phyloP scores from a whole-genome alignment of 2,329 filamentous ascomycete genomes.

The Cercospora zeina region DNA sequence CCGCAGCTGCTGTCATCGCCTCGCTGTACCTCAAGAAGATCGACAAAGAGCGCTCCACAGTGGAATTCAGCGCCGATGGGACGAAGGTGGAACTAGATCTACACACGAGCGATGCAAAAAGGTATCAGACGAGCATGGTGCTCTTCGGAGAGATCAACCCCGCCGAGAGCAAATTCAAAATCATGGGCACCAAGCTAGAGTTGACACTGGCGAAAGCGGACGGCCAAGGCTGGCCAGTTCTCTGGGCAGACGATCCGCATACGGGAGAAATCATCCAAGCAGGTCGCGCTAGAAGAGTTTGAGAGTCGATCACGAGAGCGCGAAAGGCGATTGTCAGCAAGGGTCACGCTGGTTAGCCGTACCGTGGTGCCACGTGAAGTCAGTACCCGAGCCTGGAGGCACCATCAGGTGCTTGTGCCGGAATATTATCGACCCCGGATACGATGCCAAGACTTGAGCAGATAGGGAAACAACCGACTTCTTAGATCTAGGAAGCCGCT shows the following conservation, averaged over 20 bases:
- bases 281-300: slow-evolving; percentile 68
- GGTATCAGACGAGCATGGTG: slow-evolving; percentile 71
- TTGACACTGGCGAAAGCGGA: slow-evolving; percentile 72
- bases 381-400: background rate
- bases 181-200: slow-evolving; percentile 88
- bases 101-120: slow-evolving; percentile 81
- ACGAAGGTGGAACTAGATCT: slow-evolving; percentile 73
- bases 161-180: slow-evolving; percentile 72
- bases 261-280: slow-evolving; percentile 85
- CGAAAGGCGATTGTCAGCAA: background rate
- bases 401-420: background rate
- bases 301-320: slow-evolving; percentile 3
- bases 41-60: slow-evolving; percentile 72
- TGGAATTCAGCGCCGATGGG: slow-evolving; percentile 62
- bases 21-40: slow-evolving; percentile 98
- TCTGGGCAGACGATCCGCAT: slow-evolving; percentile 73
- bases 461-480: background rate
- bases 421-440: background rate
- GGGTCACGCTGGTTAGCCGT: background rate
- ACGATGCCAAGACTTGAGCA: background rate
- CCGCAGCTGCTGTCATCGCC: slow-evolving; percentile 76
- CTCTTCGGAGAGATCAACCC: slow-evolving; percentile 77
- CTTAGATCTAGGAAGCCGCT: background rate
- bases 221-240: slow-evolving; percentile 77
- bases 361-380: background rate